Percentiles rank a stretch among this genome's conserved stretches.
Conservation (phyloP, 306 rosid species). For the Vicia sativa region DNA sequence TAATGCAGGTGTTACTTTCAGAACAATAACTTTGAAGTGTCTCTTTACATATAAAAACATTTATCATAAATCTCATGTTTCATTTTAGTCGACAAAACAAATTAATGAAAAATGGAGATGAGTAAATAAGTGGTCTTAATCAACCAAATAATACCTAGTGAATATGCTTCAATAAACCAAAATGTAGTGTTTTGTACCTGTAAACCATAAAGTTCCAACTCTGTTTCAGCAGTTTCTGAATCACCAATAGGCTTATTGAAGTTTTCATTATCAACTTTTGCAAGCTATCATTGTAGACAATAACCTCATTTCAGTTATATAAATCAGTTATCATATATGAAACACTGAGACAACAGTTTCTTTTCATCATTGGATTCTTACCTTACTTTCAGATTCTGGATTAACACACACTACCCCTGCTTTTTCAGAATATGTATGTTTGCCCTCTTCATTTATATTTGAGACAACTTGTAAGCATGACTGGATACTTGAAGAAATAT, state of each 20-base stretch:
- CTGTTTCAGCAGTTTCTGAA: slow-evolving; percentile 62
- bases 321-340: slow-evolving; percentile 13
- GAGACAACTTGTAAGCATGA: slow-evolving; percentile 47
- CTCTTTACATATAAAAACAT: slow-evolving; percentile 11
- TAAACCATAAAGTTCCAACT: slow-evolving; percentile 75
- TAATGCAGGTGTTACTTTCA: neutral
- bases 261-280: slow-evolving; percentile 43
- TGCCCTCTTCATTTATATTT: slow-evolving; percentile 48
- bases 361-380: slow-evolving; percentile 42
- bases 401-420: slow-evolving; percentile 40
- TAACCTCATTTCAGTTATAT: slow-evolving; percentile 25
- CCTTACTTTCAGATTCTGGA: slow-evolving; percentile 56
- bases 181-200: slow-evolving; percentile 63
- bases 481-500: slow-evolving; percentile 45
- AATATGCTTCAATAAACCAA: slow-evolving; percentile 27
- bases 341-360: slow-evolving; percentile 20
- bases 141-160: slow-evolving; percentile 6
- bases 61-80: slow-evolving; percentile 26
- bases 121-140: neutral
- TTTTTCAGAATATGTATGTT: slow-evolving; percentile 40
- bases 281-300: slow-evolving; percentile 50
- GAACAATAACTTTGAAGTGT: slow-evolving; percentile 9
- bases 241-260: slow-evolving; percentile 50
- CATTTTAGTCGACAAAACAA: slow-evolving; percentile 11
- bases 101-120: neutral